Evolutionary conservation across 768 basidiomycete species (phyloP), one percentile per base, ranked within the genome.

Genomic region (Suillus americanus): DNA sequence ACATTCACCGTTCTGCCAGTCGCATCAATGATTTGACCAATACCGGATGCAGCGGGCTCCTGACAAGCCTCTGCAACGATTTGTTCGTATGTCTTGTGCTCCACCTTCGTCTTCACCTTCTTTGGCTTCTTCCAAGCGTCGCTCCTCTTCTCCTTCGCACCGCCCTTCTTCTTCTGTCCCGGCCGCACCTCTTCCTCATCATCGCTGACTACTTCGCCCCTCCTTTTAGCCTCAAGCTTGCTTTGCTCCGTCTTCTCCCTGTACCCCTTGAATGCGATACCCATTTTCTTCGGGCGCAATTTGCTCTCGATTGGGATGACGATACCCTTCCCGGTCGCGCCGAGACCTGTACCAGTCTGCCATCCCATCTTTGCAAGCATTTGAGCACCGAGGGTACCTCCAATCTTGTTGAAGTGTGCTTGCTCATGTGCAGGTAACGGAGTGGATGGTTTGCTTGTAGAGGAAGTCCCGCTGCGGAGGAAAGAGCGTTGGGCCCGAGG

Each of bases 31-130:
- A 99, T 95, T 71, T 90, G 87, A 3, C 95, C 97, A 56, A 95
- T 74, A 8, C 88, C 86, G 2, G 86, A 71, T 3, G 78, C 69
- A 9, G 82, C 70, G 0, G 79, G 75, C 41, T 89, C 86, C 65
- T 87, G 82, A 0, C 90, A 93, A 28, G 93, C 89, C 73, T 97
- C 95, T 3, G 92, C 90, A 60, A 99, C 75, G 62, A 99, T 93
- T 77, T 99, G 87, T 76, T 99, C 97, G 73, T 98, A 99, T 0
- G 95, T 95, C 83, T 97, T 97, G 80, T 98, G 95, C 73, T 94
- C 89, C 40, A 95, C 80, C 77, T 87, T 94, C 25, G 85, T 88
- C 78, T 94, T 97, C 62, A 87, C 82, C 75, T 91, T 95, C 83
- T 86, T 92, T 8, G 91, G 87, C 65, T 86, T 86, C 79, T 91